Evolutionary conservation across 2,329 filamentous ascomycete species (phyloP).

Genomic region (Fusarium nanum): DNA sequence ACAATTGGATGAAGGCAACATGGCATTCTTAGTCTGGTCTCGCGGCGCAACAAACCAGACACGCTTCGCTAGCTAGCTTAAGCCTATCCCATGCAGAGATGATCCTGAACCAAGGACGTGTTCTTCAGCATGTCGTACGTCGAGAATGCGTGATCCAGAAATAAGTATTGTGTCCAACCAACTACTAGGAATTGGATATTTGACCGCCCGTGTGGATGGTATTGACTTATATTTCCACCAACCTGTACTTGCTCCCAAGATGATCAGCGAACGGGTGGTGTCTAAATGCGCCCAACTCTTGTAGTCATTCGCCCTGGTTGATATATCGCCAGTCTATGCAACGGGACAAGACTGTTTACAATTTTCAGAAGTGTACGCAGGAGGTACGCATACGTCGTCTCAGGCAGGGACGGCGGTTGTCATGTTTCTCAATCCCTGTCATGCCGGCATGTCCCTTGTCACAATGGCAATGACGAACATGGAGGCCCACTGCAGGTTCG

Average conservation of each 20-base stretch:
- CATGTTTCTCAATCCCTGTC: conserved; percentile 23
- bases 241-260: neutral
- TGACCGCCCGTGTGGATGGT: neutral
- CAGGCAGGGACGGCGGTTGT: conserved; percentile 25
- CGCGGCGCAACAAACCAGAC: conserved; percentile 4
- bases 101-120: conserved; percentile 2
- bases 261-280: neutral
- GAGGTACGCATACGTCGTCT: neutral
- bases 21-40: conserved; percentile 1
- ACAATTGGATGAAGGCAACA: neutral
- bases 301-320: neutral
- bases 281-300: neutral
- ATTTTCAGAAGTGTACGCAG: neutral
- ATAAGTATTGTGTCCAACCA: conserved; percentile 7
- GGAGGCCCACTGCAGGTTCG: conserved; percentile 45
- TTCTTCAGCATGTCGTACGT: conserved; percentile 1
- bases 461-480: conserved; percentile 46
- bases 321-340: neutral
- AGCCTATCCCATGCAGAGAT: conserved; percentile 4
- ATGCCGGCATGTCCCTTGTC: conserved; percentile 30
- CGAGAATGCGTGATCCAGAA: neutral
- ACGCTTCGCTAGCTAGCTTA: neutral
- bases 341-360: neutral
- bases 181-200: neutral
- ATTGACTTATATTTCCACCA: neutral